Evolutionary conservation across 2,329 filamentous ascomycete species (phyloP).

Genomic region (Hypoxylon sp.): DNA sequence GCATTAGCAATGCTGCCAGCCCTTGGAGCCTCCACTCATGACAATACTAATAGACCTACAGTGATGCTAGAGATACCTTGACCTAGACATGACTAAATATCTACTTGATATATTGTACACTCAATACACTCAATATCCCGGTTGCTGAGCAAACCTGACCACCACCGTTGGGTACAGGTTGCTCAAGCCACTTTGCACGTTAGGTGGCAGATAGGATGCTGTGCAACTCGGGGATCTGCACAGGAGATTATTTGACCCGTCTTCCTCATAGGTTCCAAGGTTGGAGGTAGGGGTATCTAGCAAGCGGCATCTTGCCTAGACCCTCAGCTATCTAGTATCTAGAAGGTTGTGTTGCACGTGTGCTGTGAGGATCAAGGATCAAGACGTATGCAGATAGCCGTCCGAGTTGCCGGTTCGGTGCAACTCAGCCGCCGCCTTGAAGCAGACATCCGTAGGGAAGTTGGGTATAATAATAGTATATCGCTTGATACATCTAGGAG

Average conservation of each 20-base stretch:
- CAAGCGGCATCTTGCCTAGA: constrained; percentile 25
- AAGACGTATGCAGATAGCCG: constrained; percentile 36
- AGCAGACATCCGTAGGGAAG: neutral
- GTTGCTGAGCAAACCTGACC: constrained; percentile 6
- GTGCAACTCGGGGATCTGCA: constrained; percentile 38
- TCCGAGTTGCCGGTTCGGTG: constrained; percentile 33
- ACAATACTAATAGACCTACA: neutral
- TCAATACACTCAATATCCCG: neutral
- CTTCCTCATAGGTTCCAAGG: constrained; percentile 24
- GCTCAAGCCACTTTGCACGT: constrained; percentile 30
- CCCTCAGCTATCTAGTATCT: constrained; percentile 13
- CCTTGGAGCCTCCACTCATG: neutral
- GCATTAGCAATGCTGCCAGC: constrained; percentile 1
- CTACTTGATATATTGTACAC: too few relatives aligned
- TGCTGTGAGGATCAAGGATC: constrained; percentile 27
- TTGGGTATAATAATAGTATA: neutral
- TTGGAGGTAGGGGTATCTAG: too few relatives aligned
- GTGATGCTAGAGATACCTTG: neutral
- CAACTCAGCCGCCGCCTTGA: constrained; percentile 26
- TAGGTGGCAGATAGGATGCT: constrained; percentile 13
- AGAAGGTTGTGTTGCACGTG: constrained; percentile 32
- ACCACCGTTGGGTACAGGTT: constrained; percentile 25
- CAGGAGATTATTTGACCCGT: constrained; percentile 38
- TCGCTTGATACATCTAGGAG: neutral
- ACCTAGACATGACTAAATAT: neutral